Base-by-base conservation (phyloP, 257 asterid genomes). In the Gardenia jasminoides region DNA sequence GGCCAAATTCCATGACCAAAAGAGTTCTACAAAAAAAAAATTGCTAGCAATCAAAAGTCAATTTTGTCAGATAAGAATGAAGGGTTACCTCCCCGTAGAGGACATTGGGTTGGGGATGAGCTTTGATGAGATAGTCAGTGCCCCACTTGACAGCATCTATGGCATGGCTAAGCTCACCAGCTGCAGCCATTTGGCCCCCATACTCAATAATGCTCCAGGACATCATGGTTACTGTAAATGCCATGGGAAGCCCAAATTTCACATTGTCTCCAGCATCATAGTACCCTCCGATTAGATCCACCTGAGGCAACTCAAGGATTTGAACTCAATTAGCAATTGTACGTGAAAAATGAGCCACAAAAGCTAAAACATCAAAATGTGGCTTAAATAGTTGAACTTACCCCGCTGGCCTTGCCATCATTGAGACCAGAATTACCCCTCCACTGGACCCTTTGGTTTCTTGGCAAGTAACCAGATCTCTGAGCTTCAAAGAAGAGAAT, bases 261-360 rank as follows among this genome's bases (percentile, higher is more conserved):
- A 96, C 99, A 83, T 96, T 93, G 81, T 96, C 99, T 67, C 99
- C 99, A 43, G 99, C 99, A 79, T 96, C 99, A 62, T 96, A 96
- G 88, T 96, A 96, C 1, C 99, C 99, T 83, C 99, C 99, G 6
- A 90, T 94, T 77, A 96, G 92, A 90, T 96, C 94, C 90, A 96
- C 97, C 99, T 94, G 80, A 83, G 72, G 48, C n/a, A 64, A n/a
- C 68, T 9, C 48, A n/a, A 59, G 20, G 13, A 12, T 15, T 3
- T 46, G 41, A 20, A 33, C 26, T 39, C 39, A 68, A 19, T 68
- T 68, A 22, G 22, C 73, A 19, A 20, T 41, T 3, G 50, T 19
- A 41, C 52, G 41, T 4, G 6, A 68, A 39, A 28, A 47, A 15
- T 7, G 67, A 0, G 4, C 0, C 4, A 28, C 1, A 16, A 20